These are phyloP conservation scores for Aristolochia fimbriata DNA, from an alignment of 164 flowering plant species.

Conservation along the genomic window DNA sequence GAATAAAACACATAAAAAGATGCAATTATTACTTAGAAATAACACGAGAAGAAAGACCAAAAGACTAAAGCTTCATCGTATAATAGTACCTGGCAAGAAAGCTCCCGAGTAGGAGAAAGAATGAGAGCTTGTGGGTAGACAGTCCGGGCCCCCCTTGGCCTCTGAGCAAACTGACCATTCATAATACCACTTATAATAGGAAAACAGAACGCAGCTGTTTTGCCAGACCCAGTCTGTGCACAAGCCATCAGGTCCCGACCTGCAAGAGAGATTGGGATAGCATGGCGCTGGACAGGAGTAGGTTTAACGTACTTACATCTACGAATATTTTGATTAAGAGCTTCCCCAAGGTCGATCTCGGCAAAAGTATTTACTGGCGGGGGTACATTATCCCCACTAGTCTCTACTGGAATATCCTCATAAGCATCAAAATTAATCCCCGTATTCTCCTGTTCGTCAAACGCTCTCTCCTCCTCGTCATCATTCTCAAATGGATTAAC, in stretches of 20 bases:
- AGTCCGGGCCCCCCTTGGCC: conserved; percentile 46
- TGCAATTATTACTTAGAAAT: neutral
- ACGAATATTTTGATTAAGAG: conserved; percentile 45
- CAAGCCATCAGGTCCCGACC: conserved; percentile 82
- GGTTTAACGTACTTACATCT: conserved; percentile 79
- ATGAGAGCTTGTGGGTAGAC: conserved; percentile 70
- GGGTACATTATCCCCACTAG: conserved; percentile 70
- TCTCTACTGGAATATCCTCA: conserved; percentile 75
- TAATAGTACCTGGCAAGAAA: conserved; percentile 51
- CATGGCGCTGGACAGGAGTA: conserved; percentile 71
- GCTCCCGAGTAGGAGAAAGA: conserved; percentile 76
- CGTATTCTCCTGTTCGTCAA: conserved; percentile 38
- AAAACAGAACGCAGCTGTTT: conserved; percentile 84
- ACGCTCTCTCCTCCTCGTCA: conserved; percentile 21
- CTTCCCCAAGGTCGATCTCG: conserved; percentile 64
- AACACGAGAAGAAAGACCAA: neutral
- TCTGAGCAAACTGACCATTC: conserved; percentile 37
- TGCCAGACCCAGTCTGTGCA: conserved; percentile 82
- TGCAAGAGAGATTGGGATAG: conserved; percentile 58
- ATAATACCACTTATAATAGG: conserved; percentile 74
- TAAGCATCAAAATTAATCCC: conserved; percentile 81
- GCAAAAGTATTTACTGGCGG: conserved; percentile 66
- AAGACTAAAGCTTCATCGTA: neutral
- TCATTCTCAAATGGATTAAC: conserved; percentile 58
- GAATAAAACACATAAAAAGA: neutral